Percentiles rank a stretch among this genome's conserved stretches.
Conservation (phyloP, 108 stramenopile species). For the Parietichytrium sp. region DNA sequence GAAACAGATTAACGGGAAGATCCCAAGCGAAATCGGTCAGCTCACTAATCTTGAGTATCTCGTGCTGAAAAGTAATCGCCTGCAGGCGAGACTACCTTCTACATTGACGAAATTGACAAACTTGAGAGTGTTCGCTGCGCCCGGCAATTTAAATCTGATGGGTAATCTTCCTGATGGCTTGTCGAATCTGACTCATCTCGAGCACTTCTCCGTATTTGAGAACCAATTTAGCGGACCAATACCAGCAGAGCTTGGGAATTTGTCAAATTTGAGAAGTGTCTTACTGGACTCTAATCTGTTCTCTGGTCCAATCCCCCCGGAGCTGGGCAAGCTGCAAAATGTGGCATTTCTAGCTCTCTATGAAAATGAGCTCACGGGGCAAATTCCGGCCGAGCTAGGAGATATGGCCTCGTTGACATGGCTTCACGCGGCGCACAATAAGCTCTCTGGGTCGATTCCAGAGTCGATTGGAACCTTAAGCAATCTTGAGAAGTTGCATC, state of each 20-base stretch:
- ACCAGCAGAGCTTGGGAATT: neutral
- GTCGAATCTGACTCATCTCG: neutral
- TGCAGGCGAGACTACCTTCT: too few relatives aligned
- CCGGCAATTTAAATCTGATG: too few relatives aligned
- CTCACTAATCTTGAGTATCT: constrained; percentile 9
- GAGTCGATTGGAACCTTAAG: neutral
- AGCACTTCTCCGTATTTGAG: neutral
- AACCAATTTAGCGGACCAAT: neutral
- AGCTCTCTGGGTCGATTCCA: neutral
- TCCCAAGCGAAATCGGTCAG: neutral
- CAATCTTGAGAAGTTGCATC: neutral
- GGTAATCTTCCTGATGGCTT: neutral
- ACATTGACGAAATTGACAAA: too few relatives aligned
- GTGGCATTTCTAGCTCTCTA: neutral
- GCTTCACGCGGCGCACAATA: neutral
- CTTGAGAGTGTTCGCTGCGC: too few relatives aligned
- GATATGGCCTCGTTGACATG: neutral
- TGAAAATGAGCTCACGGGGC: neutral
- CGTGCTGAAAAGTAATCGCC: neutral
- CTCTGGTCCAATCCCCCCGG: neutral
- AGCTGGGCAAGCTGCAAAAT: neutral
- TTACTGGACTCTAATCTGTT: neutral
- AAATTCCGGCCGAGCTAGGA: constrained; percentile 2
- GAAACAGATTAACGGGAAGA: neutral
- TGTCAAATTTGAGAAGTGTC: neutral